Evolutionary conservation across 768 basidiomycete species (phyloP), one percentile per base, ranked within the genome.

Genomic region (Mycena kentingensis): DNA sequence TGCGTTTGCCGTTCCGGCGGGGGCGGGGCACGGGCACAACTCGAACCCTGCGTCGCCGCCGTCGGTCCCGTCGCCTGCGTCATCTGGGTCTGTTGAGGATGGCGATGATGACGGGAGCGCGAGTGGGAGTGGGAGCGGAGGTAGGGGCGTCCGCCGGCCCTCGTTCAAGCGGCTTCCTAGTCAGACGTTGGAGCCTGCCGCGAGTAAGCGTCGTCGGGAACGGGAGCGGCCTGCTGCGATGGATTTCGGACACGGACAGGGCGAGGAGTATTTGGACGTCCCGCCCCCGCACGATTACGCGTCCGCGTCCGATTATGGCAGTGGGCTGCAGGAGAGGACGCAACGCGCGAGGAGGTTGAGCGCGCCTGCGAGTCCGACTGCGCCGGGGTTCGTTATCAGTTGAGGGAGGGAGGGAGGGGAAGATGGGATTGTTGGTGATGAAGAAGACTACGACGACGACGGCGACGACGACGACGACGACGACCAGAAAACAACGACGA

Each of bases 111-210:
- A 31, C 18, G 38, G n/a, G 18, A 28, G 25, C 48, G 19, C 19
- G 13, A 21, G 25, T 32, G 48, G 43, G 42, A 52, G 52, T 54
- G 51, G 64, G 27, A 63, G 64, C 26, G 60, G 60, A 26, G 60
- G 59, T 28, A 62, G 58, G 52, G 28, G 65, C 62, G 48, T 67
- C 63, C 12, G 68, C 56, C 65, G 88, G 2, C 88, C 88, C 11
- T 76, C 82, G 25, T 89, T 88, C 63, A 91, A 91, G 73, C 73
- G 88, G 38, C 65, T 87, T 31, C 82, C 88, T 2, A 87, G 85
- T 41, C 85, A 87, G 70, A 85, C 85, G 10, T 68, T 90, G n/a
- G 87, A 77, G 1, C 84, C 85, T 2, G 70, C 70, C 29, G 75
- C 74, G 55, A 57, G 77, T 42, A 90, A 90, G 66, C 70, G 83